Base-by-base conservation (phyloP, 1,284 basidiomycete species). In the Uromyces viciae-fabae region DNA sequence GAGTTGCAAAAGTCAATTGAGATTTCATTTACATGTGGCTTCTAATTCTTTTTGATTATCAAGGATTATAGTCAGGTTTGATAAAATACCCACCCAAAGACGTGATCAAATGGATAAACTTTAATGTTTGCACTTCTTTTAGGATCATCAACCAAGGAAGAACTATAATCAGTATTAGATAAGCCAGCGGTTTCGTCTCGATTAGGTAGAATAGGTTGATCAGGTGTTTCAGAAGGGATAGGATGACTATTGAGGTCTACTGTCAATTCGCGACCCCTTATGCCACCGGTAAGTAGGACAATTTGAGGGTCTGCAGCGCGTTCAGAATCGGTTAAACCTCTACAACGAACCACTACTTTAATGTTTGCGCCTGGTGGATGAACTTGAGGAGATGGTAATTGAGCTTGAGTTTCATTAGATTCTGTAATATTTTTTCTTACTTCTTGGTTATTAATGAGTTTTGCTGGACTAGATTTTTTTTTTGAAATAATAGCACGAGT, bases 51-150 rank as follows among this genome's bases (percentile, higher is more conserved):
- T 60, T n/a, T n/a, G n/a, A n/a, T n/a, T n/a, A n/a, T n/a, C n/a
- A n/a, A n/a, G n/a, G n/a, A n/a, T n/a, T n/a, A n/a, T n/a, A n/a
- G n/a, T n/a, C n/a, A n/a, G n/a, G n/a, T n/a, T n/a, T n/a, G n/a
- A n/a, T n/a, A n/a, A n/a, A n/a, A n/a, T 17, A 81, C 71, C 40
- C 15, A 74, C 79, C 79, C 79, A 68, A 81, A 81, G 19, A 81
- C 79, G 40, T 81, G 79, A 81, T 81, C 79, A 17, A 81, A 81
- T 38, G 79, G 79, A 64, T 81, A 81, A 9, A 72, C 71, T 74
- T 81, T 81, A n/a, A 72, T 81, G 49, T 81, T 81, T 49, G 71
- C 71, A 49, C 58, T 66, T 36, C 60, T 31, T 58, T 81, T 81
- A 25, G 71, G 71, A 56, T 81, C 79, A 25, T 81, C 79, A 31